Percentiles rank a stretch among this genome's conserved stretches.
Conservation (phyloP, 345 rosid genomes). For the Eucalyptus viminalis region DNA sequence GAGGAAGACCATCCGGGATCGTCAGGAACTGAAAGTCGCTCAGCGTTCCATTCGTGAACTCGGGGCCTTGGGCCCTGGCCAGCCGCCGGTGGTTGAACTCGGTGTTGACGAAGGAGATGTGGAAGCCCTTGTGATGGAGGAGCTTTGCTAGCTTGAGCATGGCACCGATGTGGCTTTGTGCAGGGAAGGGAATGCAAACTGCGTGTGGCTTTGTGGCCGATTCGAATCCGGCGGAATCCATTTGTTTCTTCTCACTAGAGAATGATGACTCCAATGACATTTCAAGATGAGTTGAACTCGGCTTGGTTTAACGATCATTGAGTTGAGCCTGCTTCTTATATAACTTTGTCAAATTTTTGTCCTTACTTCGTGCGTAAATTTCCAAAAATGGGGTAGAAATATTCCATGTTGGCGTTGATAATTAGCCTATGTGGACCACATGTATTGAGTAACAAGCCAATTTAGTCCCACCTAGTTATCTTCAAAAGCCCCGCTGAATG, state of each 20-base stretch:
- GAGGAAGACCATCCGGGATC: not conserved
- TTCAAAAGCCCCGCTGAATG: not conserved
- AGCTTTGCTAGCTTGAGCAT: constrained; percentile 8
- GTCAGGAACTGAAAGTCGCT: not conserved
- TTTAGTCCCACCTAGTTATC: not conserved
- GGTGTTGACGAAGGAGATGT: constrained; percentile 7
- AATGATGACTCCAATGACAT: not conserved
- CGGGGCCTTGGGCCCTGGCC: not conserved
- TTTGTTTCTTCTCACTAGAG: not conserved
- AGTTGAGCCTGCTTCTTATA: not conserved
- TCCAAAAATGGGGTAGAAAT: not conserved
- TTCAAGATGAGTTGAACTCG: not conserved
- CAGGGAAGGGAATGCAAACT: not conserved
- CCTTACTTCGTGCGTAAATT: not conserved
- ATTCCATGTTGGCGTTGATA: not conserved
- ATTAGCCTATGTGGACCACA: not conserved
- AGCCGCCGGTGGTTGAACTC: constrained; percentile 6
- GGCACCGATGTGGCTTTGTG: constrained; percentile 6
- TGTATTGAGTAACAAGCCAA: not conserved
- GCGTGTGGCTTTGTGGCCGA: not conserved
- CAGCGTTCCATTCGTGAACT: not conserved
- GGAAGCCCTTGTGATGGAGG: constrained; percentile 2
- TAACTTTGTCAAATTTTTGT: not conserved
- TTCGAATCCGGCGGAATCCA: not conserved
- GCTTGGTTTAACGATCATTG: not conserved